Conservation (phyloP, 306 rosid species). For the Spatholobus suberectus region DNA sequence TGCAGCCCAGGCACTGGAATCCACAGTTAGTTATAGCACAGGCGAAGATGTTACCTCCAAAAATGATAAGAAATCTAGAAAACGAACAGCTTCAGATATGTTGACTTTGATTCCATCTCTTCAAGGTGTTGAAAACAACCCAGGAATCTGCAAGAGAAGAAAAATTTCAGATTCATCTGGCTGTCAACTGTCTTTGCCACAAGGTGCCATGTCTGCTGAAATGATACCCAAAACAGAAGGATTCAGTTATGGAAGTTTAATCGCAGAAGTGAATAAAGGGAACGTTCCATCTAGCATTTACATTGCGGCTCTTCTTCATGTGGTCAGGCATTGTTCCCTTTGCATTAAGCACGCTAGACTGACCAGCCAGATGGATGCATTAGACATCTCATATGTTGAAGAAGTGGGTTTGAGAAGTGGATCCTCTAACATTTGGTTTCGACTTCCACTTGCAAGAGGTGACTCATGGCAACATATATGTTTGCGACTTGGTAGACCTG, state of each 20-base stretch:
- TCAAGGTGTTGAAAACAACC: conserved; percentile 59
- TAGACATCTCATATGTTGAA: conserved; percentile 91
- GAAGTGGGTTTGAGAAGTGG: conserved; percentile 86
- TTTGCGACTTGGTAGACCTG: conserved; percentile 96
- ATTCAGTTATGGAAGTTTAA: conserved; percentile 75
- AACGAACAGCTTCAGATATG: conserved; percentile 82
- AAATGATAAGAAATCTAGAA: conserved; percentile 67
- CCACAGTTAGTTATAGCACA: conserved; percentile 50
- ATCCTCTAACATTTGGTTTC: conserved; percentile 95
- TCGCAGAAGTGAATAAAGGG: conserved; percentile 91
- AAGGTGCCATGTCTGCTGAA: conserved; percentile 54
- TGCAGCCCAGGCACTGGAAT: conserved; percentile 79
- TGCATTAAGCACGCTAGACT: conserved; percentile 94
- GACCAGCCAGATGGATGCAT: conserved; percentile 95
- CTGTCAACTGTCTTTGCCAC: conserved; percentile 59
- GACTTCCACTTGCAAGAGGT: conserved; percentile 88
- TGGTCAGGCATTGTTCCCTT: conserved; percentile 92
- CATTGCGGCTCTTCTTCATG: conserved; percentile 91
- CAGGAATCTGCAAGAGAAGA: conserved; percentile 67
- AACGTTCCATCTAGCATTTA: conserved; percentile 85
- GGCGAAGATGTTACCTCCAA: conserved; percentile 58
- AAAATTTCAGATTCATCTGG: conserved; percentile 58
- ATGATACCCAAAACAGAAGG: conserved; percentile 64
- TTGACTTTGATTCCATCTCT: conserved; percentile 85
- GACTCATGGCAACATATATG: conserved; percentile 95